Evolutionary conservation across 805 yeast genomes (phyloP), one percentile per base, ranked within the genome.

Genomic region (Ogataea trehalophila): DNA sequence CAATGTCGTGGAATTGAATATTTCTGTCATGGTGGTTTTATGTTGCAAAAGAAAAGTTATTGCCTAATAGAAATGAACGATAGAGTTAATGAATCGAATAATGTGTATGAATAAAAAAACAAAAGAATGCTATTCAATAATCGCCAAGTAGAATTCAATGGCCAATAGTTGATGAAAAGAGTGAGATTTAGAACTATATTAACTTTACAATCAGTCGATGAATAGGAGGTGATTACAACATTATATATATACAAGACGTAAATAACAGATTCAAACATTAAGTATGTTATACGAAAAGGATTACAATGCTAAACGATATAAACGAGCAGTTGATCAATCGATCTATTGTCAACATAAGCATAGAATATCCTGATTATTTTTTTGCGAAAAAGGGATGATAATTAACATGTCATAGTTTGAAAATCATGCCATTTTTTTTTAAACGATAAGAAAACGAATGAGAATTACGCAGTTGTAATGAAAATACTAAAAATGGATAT

Each of bases 1-100:
- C 45, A 65, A 46, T 4, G 60, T 52, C 13, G 68, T 61, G n/a
- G 60, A 45, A 47, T 65, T 65, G 54, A 65, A 65, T 8, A 65
- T 53, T 44, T 65, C 68, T 33, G 66, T 61, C 70, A 62, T 61
- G 22, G 20, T 39, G 36, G 7, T n/a, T 29, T 31, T 17, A 33
- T 14, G 5, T 2, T 4, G 5, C 7, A 7, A 7, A 36, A 8
- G 3, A 33, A 33, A 33, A 33, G 13, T 4, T 4, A 33, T 13
- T 13, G 20, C 4, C 20, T 18, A 15, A 4, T 3, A 20, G 2
- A 13, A 37, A 20, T 11, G 26, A 14, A 4, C 22, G 15, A 4
- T 13, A 18, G 39, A 17, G 17, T 36, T 17, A 14, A 17, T 36
- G 23, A 36, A 26, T 43, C 18, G 26, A 39, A 39, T 13, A 34